Evolutionary conservation across 345 rosid genomes (phyloP).

Genomic region (Gossypium herbaceum): DNA sequence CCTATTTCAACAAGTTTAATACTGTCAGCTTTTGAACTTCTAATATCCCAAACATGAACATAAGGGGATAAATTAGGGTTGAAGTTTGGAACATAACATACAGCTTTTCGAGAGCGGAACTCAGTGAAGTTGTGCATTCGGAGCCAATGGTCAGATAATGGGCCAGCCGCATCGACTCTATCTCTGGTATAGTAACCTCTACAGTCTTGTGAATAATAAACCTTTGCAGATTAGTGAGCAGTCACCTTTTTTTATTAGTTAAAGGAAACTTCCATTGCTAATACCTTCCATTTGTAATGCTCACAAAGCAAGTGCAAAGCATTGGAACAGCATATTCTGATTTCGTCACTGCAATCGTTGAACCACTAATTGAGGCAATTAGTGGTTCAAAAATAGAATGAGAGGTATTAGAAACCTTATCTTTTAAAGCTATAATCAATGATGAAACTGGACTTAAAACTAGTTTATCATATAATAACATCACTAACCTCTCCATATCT

Average conservation of each 20-base stretch:
- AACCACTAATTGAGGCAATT: constrained; percentile 55
- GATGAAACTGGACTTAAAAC: not conserved
- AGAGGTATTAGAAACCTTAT: not conserved
- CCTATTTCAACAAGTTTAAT: constrained; percentile 28
- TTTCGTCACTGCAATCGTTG: constrained; percentile 50
- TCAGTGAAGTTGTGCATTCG: constrained; percentile 49
- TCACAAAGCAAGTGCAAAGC: constrained; percentile 37
- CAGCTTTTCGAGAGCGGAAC: constrained; percentile 45
- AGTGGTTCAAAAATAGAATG: constrained; percentile 21
- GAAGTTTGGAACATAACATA: constrained; percentile 23
- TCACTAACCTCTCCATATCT: constrained; percentile 54
- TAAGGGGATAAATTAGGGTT: not conserved
- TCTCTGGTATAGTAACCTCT: constrained; percentile 67
- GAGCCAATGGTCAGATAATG: constrained; percentile 66
- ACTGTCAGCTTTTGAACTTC: constrained; percentile 3
- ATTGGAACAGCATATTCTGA: constrained; percentile 45
- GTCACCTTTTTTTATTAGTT: not conserved
- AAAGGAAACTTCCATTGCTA: not conserved
- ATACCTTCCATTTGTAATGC: constrained; percentile 60
- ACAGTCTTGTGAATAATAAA: constrained; percentile 33
- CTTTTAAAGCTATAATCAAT: not conserved
- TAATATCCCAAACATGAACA: not conserved
- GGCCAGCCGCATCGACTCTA: constrained; percentile 73
- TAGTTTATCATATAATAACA: not conserved
- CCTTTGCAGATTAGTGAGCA: constrained; percentile 16